Evolutionary conservation across 2,329 filamentous ascomycete species (phyloP), one percentile per base, ranked within the genome.

Genomic region (Paraconiothyrium brasiliense): DNA sequence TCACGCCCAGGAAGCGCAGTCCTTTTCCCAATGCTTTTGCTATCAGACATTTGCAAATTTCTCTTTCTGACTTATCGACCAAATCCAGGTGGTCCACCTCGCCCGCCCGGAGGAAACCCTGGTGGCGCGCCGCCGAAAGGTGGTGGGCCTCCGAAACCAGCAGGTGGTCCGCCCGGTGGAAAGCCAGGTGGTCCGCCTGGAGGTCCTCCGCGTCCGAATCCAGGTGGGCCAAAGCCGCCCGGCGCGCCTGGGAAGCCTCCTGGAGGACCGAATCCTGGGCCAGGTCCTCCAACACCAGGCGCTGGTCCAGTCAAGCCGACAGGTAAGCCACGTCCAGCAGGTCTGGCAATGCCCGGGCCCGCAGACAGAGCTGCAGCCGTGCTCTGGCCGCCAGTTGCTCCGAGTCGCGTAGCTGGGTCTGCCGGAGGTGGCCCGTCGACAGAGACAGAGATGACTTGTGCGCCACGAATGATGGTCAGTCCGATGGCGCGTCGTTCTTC

Each of bases 401-500:
- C 95, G 65, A 99, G 87, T 80, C 95, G 88, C 52, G 94, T 89
- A 71, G 93, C 92, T 58, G 95, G 94, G 75, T 99, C 95, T 73
- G 94, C 92, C 10, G 96, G 94, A 50, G 95, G 95, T 58, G 95
- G 94, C 60, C 94, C 96, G 77, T 99, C 96, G 66, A 97, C 94
- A 9, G 94, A 97, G 64, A 97, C 88, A 24, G 94, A 97, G 66
- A 99, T 92, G 65, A 99, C 95, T 71, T 97, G 92, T 60, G 94
- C 93, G 74, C 95, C 95, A 73, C 95, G 93, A 66, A 99, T 88
- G 71, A 99, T 99, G 20, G 92, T 94, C 67, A 99, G 86, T 60
- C 95, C 95, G 39, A 99, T 88, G n/a, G 93, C 97, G 74, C 95
- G 91, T 86, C 98, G 98, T 83, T 98, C 95, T 82, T 99, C 94